A percentile compares a stretch with the other conserved stretches of the same genome.
These are phyloP conservation scores for Hyparrhenia diplandra DNA, from an alignment of 176 grass and related monocot species.

Conservation along the genomic window DNA sequence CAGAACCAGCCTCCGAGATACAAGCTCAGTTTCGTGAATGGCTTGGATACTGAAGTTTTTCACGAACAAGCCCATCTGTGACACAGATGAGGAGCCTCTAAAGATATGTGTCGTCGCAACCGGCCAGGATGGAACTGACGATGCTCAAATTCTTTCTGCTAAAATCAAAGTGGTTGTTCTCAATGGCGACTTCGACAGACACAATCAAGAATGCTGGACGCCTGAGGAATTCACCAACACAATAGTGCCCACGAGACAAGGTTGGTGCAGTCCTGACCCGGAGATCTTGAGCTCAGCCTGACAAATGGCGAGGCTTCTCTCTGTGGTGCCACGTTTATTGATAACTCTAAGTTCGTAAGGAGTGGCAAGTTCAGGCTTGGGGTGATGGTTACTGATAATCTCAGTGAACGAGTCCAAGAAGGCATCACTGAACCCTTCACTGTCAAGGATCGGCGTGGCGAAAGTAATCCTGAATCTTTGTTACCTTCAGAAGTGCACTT, in stretches of 20 bases:
- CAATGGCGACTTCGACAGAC: conserved; percentile 30
- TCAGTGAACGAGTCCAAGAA: conserved; percentile 25
- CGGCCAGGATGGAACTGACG: neutral
- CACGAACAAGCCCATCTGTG: conserved; percentile 18
- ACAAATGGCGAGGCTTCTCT: conserved; percentile 26
- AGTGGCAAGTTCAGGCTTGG: conserved; percentile 44
- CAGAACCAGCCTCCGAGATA: no score
- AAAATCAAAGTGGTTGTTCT: conserved; percentile 55
- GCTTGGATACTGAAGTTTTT: conserved; percentile 23
- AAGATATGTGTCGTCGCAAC: conserved; percentile 8
- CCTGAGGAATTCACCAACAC: conserved; percentile 19
- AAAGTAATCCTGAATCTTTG: conserved; percentile 34
- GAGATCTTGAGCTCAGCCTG: conserved; percentile 23
- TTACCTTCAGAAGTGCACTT: no score
- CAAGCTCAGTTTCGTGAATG: neutral
- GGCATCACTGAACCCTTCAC: conserved; percentile 38
- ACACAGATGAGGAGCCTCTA: conserved; percentile 14
- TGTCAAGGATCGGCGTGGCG: conserved; percentile 48
- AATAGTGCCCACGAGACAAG: conserved; percentile 28
- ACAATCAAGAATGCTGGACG: conserved; percentile 11
- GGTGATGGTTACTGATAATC: conserved; percentile 12
- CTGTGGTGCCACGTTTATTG: conserved; percentile 4
- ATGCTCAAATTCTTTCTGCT: conserved; percentile 14
- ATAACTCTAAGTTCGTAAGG: conserved; percentile 49
- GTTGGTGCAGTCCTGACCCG: conserved; percentile 25